A percentile compares a stretch with the other conserved stretches of the same genome.
These are phyloP conservation scores for Claviceps digitariae DNA, from an alignment of 2,329 filamentous ascomycete species.

Conservation along the genomic window DNA sequence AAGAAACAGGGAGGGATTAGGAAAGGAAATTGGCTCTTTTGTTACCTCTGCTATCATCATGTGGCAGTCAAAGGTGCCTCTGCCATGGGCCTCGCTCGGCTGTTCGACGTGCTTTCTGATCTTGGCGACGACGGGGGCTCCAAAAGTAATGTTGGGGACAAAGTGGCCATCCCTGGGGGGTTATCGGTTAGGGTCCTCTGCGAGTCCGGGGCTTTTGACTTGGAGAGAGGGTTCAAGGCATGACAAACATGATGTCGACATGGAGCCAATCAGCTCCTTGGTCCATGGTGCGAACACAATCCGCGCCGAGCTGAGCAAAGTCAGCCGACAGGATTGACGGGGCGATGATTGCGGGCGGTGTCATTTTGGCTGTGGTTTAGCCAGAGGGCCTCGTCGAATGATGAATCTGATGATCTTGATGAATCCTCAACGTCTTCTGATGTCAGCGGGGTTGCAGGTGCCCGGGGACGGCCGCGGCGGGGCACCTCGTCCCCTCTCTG, in stretches of 20 bases:
- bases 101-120: slow-evolving; percentile 75
- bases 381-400: not conserved
- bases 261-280: slow-evolving; percentile 88
- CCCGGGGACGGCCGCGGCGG: no score
- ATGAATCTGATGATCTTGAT: not conserved
- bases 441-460: slow-evolving; percentile 6
- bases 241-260: slow-evolving; percentile 69
- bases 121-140: slow-evolving; percentile 86
- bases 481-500: no score
- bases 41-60: slow-evolving; percentile 98
- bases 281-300: slow-evolving; percentile 74
- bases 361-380: no score
- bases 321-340: slow-evolving; percentile 97
- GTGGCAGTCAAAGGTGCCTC: slow-evolving; percentile 96
- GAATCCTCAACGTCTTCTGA: slow-evolving; percentile 1
- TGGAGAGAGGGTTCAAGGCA: not conserved
- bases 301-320: slow-evolving; percentile 77
- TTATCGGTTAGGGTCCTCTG: not conserved
- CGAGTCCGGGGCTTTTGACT: slow-evolving; percentile 15
- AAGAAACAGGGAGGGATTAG: not conserved
- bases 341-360: slow-evolving; percentile 84
- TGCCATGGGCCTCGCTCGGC: slow-evolving; percentile 55
- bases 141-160: slow-evolving; percentile 96
- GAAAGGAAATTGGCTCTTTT: not conserved
- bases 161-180: slow-evolving; percentile 83